Conservation (phyloP, 1,284 basidiomycete species). For the Cryptococcus sp. region DNA sequence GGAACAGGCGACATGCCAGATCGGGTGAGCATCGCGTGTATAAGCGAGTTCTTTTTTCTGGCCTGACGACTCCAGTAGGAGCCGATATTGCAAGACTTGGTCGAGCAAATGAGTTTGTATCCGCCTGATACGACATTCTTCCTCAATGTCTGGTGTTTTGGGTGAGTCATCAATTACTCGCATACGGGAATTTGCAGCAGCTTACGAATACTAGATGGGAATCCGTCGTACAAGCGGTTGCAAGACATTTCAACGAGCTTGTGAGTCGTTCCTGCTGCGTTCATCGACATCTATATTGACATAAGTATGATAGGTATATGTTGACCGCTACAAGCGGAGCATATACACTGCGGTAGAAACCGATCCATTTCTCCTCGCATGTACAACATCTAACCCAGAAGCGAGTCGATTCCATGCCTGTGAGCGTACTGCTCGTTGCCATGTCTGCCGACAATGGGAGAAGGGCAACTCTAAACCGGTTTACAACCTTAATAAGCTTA, state of each 20-base stretch:
- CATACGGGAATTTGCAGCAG: background rate
- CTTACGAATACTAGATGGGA: constrained; percentile 60
- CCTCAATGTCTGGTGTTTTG: constrained; percentile 91
- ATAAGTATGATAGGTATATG: constrained; percentile 66
- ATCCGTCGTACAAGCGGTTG: constrained; percentile 74
- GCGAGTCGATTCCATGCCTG: constrained; percentile 86
- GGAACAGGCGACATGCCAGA: constrained; percentile 65
- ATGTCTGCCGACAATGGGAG: constrained; percentile 36
- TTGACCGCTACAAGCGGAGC: constrained; percentile 79
- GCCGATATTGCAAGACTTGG: constrained; percentile 65
- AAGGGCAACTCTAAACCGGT: constrained; percentile 9
- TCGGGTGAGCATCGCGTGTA: constrained; percentile 59
- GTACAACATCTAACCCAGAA: constrained; percentile 64
- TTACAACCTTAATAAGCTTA: constrained; percentile 31
- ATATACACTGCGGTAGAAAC: constrained; percentile 61
- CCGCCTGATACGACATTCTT: constrained; percentile 74
- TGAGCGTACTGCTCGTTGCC: constrained; percentile 75
- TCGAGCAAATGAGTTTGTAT: constrained; percentile 68
- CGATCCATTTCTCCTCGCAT: constrained; percentile 65
- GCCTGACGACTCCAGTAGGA: constrained; percentile 54
- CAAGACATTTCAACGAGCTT: constrained; percentile 63
- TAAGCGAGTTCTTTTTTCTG: background rate
- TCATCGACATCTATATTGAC: background rate
- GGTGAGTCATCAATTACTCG: constrained; percentile 47
- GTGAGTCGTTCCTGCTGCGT: constrained; percentile 50